Percentiles rank a stretch among this genome's conserved stretches.
These are phyloP conservation scores for Fusarium fracticaudum DNA, from an alignment of 2,329 filamentous ascomycete genomes.

Conservation along the genomic window DNA sequence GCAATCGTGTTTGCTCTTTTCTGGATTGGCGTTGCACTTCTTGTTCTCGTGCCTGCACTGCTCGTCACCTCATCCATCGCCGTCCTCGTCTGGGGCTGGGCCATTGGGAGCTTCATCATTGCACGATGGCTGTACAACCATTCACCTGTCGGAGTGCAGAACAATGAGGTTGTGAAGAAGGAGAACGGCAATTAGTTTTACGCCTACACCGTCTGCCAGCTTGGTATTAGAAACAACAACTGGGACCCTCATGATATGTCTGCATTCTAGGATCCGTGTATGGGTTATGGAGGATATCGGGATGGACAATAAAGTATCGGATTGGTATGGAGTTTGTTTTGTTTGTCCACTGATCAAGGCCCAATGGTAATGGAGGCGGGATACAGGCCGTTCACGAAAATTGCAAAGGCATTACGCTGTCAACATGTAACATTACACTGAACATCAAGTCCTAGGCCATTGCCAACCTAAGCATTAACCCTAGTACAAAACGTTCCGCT, in stretches of 20 bases:
- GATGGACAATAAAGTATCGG: neutral
- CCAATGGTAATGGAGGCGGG: neutral
- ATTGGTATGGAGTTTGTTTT: neutral
- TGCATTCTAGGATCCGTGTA: slow-evolving; percentile 18
- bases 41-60: slow-evolving; percentile 75
- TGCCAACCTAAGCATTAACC: neutral
- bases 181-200: slow-evolving; percentile 28
- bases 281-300: neutral
- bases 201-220: slow-evolving; percentile 9
- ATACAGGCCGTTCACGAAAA: neutral
- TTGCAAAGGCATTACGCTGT: neutral
- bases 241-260: slow-evolving; percentile 24
- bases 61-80: slow-evolving; percentile 72
- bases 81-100: slow-evolving; percentile 74
- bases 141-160: slow-evolving; percentile 38
- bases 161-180: slow-evolving; percentile 39
- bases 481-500: neutral
- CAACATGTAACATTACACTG: slow-evolving; percentile 4
- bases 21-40: slow-evolving; percentile 71
- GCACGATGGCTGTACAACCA: slow-evolving; percentile 58
- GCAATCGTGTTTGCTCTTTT: slow-evolving; percentile 74
- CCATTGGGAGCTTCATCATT: slow-evolving; percentile 65
- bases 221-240: neutral
- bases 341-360: neutral
- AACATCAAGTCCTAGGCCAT: neutral